Evolutionary conservation across 2,329 filamentous ascomycete species (phyloP).

Genomic region (Arthroderma sp.): DNA sequence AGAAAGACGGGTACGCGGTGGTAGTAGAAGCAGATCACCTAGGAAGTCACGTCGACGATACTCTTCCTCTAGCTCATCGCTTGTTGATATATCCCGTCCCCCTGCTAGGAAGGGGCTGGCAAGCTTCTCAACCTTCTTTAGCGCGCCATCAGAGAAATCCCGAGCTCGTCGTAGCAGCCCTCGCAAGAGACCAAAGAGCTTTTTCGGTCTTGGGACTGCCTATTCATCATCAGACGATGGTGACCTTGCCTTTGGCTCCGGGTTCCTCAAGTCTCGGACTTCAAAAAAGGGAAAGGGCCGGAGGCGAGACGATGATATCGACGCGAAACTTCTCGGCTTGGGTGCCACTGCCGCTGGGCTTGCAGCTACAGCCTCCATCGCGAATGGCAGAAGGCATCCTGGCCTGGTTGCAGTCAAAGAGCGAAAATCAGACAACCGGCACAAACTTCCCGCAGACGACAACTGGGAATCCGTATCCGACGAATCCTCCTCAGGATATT

Average conservation of each 20-base stretch:
- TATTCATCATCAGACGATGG: slow-evolving; percentile 57
- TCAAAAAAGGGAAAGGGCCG: slow-evolving; percentile 26
- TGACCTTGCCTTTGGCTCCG: slow-evolving; percentile 56
- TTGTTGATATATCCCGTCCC: slow-evolving; percentile 54
- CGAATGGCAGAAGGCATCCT: slow-evolving; percentile 26
- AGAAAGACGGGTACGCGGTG: slow-evolving; percentile 1
- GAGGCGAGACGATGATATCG: slow-evolving; percentile 26
- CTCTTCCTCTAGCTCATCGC: slow-evolving; percentile 45
- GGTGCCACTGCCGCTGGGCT: slow-evolving; percentile 38
- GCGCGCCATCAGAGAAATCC: slow-evolving; percentile 45
- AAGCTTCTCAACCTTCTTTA: slow-evolving; percentile 53
- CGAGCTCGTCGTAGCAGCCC: slow-evolving; percentile 27
- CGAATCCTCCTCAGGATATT: slow-evolving; percentile 30
- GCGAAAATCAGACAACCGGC: slow-evolving; percentile 2
- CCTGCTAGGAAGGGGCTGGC: slow-evolving; percentile 39
- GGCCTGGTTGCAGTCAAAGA: slow-evolving; percentile 24
- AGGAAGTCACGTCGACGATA: slow-evolving; percentile 19
- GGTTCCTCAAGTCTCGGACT: slow-evolving; percentile 21
- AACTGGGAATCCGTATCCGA: slow-evolving; percentile 44
- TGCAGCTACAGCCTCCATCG: slow-evolving; percentile 28
- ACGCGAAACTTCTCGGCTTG: slow-evolving; percentile 38
- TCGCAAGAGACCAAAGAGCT: slow-evolving; percentile 33
- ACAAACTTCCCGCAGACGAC: slow-evolving; percentile 30
- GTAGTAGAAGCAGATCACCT: slow-evolving; percentile 28
- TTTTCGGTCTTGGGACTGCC: slow-evolving; percentile 40